These are phyloP conservation scores for Sarocladium kiliense DNA, from an alignment of 2,329 filamentous ascomycete species.

Conservation along the genomic window DNA sequence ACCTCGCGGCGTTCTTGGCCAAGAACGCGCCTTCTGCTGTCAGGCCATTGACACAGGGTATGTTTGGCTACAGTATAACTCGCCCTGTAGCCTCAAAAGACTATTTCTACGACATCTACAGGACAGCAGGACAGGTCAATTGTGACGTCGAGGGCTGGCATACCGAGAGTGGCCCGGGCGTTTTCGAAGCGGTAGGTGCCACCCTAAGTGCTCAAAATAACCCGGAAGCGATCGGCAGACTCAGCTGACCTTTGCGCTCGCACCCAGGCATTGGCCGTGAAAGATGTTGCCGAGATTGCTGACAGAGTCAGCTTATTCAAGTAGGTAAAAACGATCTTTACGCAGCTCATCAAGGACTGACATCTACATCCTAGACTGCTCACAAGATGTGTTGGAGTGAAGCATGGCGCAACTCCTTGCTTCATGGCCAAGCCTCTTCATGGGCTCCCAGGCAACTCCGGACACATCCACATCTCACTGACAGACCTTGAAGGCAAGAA, in stretches of 20 bases:
- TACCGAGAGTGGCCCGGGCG: conserved; percentile 72
- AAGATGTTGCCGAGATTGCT: neutral
- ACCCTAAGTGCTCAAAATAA: conserved; percentile 54
- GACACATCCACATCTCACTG: conserved; percentile 72
- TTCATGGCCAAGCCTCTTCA: conserved; percentile 76
- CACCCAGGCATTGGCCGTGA: neutral
- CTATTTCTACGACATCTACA: conserved; percentile 77
- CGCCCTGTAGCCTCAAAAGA: conserved; percentile 72
- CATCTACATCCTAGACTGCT: conserved; percentile 11
- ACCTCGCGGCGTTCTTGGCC: conserved; percentile 60
- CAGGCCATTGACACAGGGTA: conserved; percentile 69
- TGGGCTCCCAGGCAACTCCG: conserved; percentile 67
- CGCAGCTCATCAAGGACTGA: neutral
- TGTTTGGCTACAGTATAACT: conserved; percentile 80
- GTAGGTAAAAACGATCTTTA: neutral
- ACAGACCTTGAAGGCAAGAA: conserved; percentile 59
- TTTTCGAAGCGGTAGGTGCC: conserved; percentile 12
- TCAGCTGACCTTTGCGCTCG: no score
- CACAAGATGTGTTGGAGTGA: conserved; percentile 64
- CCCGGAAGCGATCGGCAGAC: no score
- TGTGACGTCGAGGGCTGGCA: conserved; percentile 79
- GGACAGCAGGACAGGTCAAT: conserved; percentile 63
- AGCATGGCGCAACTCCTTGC: conserved; percentile 68
- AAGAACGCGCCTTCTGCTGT: conserved; percentile 59
- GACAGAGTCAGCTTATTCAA: neutral